Evolutionary conservation across 163 green algal species (phyloP).

Genomic region (Botryococcus braunii): DNA sequence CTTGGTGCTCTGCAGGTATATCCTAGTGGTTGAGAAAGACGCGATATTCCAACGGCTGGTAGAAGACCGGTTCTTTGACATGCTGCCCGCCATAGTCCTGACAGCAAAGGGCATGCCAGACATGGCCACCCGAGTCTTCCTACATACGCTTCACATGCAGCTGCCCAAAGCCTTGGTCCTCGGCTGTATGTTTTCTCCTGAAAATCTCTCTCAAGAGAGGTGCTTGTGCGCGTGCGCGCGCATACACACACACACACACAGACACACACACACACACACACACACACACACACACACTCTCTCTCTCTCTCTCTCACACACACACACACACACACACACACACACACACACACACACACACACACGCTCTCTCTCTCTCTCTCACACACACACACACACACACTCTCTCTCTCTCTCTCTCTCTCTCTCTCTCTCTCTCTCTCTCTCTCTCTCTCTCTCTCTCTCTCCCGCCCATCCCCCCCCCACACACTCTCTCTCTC

Average conservation of each 20-base stretch:
- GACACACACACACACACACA: too few species aligned
- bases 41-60: conserved; percentile 32
- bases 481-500: too few species aligned
- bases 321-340: too few species aligned
- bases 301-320: background rate
- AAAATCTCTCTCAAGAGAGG: background rate
- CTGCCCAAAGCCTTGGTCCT: conserved; percentile 14
- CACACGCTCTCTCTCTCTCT: too few species aligned
- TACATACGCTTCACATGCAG: conserved; percentile 16
- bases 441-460: too few species aligned
- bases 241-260: background rate
- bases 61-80: conserved; percentile 38
- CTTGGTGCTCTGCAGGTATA: conserved; percentile 7
- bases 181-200: background rate
- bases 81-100: conserved; percentile 37
- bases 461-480: too few species aligned
- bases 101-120: conserved; percentile 71
- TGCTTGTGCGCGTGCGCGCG: background rate
- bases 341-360: too few species aligned
- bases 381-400: too few species aligned
- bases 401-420: too few species aligned
- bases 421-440: too few species aligned
- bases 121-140: conserved; percentile 42
- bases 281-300: too few species aligned
- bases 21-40: conserved; percentile 25